These are phyloP conservation scores for Salix caprea DNA, from an alignment of 345 rosid genomes.

Conservation along the genomic window DNA sequence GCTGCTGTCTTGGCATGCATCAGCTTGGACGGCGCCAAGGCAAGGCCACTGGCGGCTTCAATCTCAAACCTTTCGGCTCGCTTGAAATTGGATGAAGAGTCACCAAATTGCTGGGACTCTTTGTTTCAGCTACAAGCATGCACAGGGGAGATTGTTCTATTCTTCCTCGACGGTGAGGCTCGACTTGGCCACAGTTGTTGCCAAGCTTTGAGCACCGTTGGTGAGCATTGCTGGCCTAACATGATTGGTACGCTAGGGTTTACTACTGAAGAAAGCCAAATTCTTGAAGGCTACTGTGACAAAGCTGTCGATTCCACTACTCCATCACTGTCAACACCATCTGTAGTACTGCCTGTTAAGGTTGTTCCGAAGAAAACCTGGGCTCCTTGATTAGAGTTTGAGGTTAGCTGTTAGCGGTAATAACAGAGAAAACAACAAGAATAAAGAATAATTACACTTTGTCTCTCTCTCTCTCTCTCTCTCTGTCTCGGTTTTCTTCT, in stretches of 20 bases:
- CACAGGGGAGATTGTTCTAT: constrained; percentile 60
- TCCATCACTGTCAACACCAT: not conserved
- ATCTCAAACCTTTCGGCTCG: constrained; percentile 21
- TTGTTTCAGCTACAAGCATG: constrained; percentile 71
- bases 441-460: too few species aligned
- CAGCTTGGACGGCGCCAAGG: not conserved
- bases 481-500: too few species aligned
- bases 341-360: not conserved
- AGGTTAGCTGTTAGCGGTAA: not conserved
- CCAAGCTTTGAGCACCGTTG: constrained; percentile 48
- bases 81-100: constrained; percentile 41
- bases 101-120: constrained; percentile 68
- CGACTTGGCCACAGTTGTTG: constrained; percentile 60
- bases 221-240: constrained; percentile 57
- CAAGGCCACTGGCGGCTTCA: not conserved
- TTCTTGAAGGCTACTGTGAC: constrained; percentile 64
- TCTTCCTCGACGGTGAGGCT: constrained; percentile 74
- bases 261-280: constrained; percentile 55
- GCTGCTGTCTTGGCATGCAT: constrained; percentile 1
- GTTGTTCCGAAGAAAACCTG: not conserved
- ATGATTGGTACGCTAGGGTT: constrained; percentile 58
- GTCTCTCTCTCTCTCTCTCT: too few species aligned
- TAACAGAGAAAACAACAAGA: not conserved
- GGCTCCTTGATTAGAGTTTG: not conserved
- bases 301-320: not conserved